phyloP scores from a whole-genome alignment of 108 stramenopile genomes.

The Mayamaea pseudoterrestris region DNA sequence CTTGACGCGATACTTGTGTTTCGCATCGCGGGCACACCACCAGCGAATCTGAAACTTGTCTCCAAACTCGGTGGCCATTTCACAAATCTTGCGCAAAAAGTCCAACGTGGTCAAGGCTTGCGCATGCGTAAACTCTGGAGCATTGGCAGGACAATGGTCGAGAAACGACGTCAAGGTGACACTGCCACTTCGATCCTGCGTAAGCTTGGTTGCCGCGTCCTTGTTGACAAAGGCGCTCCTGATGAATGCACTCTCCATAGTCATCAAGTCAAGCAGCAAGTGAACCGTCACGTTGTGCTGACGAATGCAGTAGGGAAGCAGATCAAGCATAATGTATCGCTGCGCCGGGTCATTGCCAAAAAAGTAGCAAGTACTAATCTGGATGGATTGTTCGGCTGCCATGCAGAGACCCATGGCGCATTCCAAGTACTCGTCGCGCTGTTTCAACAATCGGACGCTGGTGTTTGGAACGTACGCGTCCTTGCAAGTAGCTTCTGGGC shows the following conservation, averaged over 20 bases:
- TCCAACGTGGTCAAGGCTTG: conserved; percentile 1
- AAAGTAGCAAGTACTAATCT: no score
- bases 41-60: conserved; percentile 11
- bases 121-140: conserved; percentile 11
- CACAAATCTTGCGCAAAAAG: conserved; percentile 2
- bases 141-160: conserved; percentile 6
- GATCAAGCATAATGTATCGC: no score
- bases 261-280: conserved; percentile 17
- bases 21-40: conserved; percentile 20
- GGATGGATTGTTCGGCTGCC: no score
- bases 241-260: conserved; percentile 5
- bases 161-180: conserved; percentile 2
- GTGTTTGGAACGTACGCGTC: no score
- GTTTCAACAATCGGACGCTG: no score
- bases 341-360: no score
- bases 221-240: not conserved
- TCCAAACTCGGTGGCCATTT: conserved; percentile 1
- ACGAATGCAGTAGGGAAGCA: no score
- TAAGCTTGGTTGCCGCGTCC: conserved; percentile 1
- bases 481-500: no score
- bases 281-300: no score
- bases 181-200: not conserved
- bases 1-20: conserved; percentile 15
- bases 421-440: no score
- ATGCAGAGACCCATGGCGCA: no score